A percentile compares a stretch with the other conserved stretches of the same genome.
These are phyloP conservation scores for Trypanosoma congolense DNA, from an alignment of 208 protist species.

Conservation along the genomic window DNA sequence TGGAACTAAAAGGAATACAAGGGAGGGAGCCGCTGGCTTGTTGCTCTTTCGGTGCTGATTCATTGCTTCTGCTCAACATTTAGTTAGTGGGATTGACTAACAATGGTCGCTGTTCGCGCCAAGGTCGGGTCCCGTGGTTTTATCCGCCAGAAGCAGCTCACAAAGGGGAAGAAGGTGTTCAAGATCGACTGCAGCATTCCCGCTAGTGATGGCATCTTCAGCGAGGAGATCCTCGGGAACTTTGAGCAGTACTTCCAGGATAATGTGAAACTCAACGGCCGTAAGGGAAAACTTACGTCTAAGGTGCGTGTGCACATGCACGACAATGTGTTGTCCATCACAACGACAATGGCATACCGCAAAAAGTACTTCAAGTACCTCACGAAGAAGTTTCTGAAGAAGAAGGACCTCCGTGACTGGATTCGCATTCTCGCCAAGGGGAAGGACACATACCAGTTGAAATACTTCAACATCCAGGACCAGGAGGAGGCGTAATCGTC, in stretches of 20 bases:
- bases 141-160: slow-evolving; percentile 75
- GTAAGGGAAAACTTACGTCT: slow-evolving; percentile 95
- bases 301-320: slow-evolving; percentile 86
- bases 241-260: slow-evolving; percentile 96
- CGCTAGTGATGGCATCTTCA: slow-evolving; percentile 61
- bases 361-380: slow-evolving; percentile 99
- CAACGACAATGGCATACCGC: slow-evolving; percentile 91
- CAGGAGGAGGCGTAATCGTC: slow-evolving; percentile 82
- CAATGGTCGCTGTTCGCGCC: slow-evolving; percentile 89
- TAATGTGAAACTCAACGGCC: slow-evolving; percentile 97
- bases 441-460: slow-evolving; percentile 95
- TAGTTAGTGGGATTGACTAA: background rate
- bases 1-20: too few relatives aligned
- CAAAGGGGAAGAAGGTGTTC: slow-evolving; percentile 88
- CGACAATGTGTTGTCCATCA: slow-evolving; percentile 91
- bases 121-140: slow-evolving; percentile 86
- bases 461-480: slow-evolving; percentile 98
- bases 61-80: background rate
- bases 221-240: slow-evolving; percentile 76
- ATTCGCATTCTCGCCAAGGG: slow-evolving; percentile 94
- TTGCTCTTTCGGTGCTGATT: too few relatives aligned
- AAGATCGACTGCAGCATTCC: slow-evolving; percentile 66
- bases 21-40: too few relatives aligned
- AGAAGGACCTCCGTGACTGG: slow-evolving; percentile 97
- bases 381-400: slow-evolving; percentile 99